Conservation (phyloP, 23 red algal genomes). For the Chondrus crispus region DNA sequence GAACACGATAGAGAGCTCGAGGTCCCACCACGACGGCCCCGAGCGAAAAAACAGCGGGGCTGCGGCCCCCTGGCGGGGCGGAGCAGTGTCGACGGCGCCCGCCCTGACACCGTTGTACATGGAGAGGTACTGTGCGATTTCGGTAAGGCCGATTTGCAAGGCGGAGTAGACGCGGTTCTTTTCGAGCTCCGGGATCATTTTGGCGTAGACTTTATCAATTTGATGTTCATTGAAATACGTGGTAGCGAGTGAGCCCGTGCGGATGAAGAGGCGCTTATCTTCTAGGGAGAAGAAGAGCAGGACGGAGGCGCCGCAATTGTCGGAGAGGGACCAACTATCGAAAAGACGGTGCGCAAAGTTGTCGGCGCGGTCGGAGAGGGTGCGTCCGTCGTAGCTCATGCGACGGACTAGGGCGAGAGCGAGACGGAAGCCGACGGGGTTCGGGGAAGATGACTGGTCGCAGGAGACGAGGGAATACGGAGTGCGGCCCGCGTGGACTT, state of each 20-base stretch:
- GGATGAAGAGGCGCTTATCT: conserved; percentile 32
- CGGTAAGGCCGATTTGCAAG: not conserved
- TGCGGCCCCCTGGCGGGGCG: not conserved
- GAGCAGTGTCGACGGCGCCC: not conserved
- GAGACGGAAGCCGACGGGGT: conserved; percentile 21
- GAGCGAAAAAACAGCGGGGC: not conserved
- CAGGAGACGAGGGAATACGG: conserved; percentile 32
- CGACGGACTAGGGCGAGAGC: conserved; percentile 41
- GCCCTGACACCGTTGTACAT: conserved; percentile 1
- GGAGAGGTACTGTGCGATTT: conserved; percentile 3
- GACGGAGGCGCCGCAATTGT: conserved; percentile 15
- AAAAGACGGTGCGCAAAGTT: conserved; percentile 24
- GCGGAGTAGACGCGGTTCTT: not conserved
- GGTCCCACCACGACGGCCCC: conserved; percentile 34
- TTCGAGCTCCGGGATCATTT: conserved; percentile 31
- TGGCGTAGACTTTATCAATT: conserved; percentile 38
- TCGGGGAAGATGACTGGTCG: not conserved
- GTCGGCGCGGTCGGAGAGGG: conserved; percentile 17
- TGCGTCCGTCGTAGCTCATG: conserved; percentile 19
- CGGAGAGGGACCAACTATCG: not conserved
- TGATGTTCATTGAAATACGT: conserved; percentile 24
- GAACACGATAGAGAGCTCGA: conserved; percentile 20
- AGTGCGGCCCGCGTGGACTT: not conserved
- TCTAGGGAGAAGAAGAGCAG: conserved; percentile 45
- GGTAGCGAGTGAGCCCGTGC: conserved; percentile 12